A percentile compares a stretch with the other conserved stretches of the same genome.
These are phyloP conservation scores for Globisporangium polare DNA, from an alignment of 352 stramenopile genomes.

Conservation along the genomic window DNA sequence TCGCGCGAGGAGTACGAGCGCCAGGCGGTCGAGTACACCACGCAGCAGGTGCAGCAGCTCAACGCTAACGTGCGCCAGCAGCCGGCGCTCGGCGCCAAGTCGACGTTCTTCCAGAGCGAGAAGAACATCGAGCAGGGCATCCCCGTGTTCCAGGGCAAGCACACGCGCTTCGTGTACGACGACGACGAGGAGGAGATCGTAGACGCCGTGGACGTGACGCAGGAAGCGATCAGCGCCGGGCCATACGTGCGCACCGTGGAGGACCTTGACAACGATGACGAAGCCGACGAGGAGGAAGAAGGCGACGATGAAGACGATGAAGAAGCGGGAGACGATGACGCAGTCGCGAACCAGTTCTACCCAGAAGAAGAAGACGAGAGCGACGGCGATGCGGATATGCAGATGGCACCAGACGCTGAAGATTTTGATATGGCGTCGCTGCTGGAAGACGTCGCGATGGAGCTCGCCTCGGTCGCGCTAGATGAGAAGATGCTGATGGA, in stretches of 20 bases:
- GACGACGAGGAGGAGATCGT: conserved; percentile 67
- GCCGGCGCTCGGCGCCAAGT: conserved; percentile 46
- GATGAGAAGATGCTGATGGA: conserved; percentile 33
- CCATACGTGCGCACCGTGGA: conserved; percentile 59
- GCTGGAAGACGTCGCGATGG: conserved; percentile 70
- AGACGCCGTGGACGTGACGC: conserved; percentile 56
- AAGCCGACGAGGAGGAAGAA: conserved; percentile 35
- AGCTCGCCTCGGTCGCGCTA: conserved; percentile 57
- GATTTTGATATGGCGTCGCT: conserved; percentile 38
- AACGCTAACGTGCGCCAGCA: conserved; percentile 53
- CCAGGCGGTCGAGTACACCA: conserved; percentile 67
- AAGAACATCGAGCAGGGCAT: conserved; percentile 54
- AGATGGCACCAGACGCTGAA: conserved; percentile 8
- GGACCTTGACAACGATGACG: conserved; percentile 42
- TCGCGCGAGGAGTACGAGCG: conserved; percentile 54
- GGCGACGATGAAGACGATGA: conserved; percentile 26
- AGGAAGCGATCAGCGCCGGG: conserved; percentile 40
- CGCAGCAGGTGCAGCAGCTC: conserved; percentile 53
- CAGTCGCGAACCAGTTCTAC: conserved; percentile 18
- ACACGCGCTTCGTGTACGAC: conserved; percentile 82
- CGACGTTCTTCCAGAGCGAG: conserved; percentile 60
- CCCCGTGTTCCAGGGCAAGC: conserved; percentile 71
- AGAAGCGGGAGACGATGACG: conserved; percentile 19
- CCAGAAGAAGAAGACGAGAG: conserved; percentile 18
- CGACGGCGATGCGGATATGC: conserved; percentile 22